Conservation (phyloP, 2,329 filamentous ascomycete genomes). For the Monilinia vaccinii-corymbosi region DNA sequence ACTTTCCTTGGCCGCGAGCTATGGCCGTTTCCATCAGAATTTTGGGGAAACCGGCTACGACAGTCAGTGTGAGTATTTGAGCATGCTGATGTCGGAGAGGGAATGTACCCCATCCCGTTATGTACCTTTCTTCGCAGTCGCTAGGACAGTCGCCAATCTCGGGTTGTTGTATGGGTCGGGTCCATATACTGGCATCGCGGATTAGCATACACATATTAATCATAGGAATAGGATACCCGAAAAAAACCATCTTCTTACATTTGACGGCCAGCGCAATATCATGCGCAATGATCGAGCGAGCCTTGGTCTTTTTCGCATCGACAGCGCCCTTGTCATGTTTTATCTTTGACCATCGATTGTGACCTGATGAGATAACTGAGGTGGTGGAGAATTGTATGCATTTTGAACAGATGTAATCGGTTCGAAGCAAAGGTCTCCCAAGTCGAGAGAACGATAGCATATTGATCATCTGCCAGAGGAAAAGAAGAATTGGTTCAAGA, state of each 20-base stretch:
- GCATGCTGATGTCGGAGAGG: conserved; percentile 10
- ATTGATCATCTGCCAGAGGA: neutral
- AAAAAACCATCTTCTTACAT: conserved; percentile 39
- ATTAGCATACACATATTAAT: conserved; percentile 12
- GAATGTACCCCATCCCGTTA: conserved; percentile 22
- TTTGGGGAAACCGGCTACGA: conserved; percentile 67
- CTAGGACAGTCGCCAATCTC: conserved; percentile 62
- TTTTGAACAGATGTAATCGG: conserved; percentile 19
- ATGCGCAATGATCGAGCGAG: conserved; percentile 59
- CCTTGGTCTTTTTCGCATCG: conserved; percentile 68
- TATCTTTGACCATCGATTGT: conserved; percentile 95
- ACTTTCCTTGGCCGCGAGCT: conserved; percentile 78
- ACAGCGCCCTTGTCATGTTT: conserved; percentile 87
- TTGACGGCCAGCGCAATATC: conserved; percentile 69
- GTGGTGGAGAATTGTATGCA: conserved; percentile 36
- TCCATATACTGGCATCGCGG: conserved; percentile 53
- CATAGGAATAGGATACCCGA: neutral
- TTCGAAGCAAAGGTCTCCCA: conserved; percentile 15
- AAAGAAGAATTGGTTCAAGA: neutral
- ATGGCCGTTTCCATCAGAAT: conserved; percentile 75
- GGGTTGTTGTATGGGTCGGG: conserved; percentile 66
- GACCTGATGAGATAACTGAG: conserved; percentile 49
- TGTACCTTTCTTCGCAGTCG: conserved; percentile 67
- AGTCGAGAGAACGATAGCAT: conserved; percentile 27
- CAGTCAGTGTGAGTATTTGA: conserved; percentile 15